Evolutionary conservation across 73 alveolate genomes (phyloP), one percentile per base, ranked within the genome.

Genomic region (Paramecium bursaria): DNA sequence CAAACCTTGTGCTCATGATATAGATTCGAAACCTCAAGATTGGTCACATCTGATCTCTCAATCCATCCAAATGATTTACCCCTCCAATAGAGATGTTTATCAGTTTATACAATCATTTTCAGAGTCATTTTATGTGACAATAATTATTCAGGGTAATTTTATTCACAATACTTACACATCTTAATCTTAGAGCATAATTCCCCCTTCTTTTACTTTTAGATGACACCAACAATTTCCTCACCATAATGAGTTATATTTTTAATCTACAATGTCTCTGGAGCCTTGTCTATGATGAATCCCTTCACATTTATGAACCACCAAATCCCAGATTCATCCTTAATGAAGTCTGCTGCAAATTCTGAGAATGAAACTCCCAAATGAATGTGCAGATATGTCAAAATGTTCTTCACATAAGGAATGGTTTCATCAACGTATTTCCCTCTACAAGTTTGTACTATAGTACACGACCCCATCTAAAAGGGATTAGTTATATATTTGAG

Each of bases 371-470:
- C 86, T 54, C 90, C 95, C 23, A 94, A 85, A 91, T 95, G 94
- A 15, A 89, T 75, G 73, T 95, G 96, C 19, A 95, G 80, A 73
- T 91, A 95, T 85, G 77, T 95, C 11, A 94, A 92, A 11, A 95
- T 87, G 85, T 95, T 95, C 77, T 92, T 91, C 86, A 95, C 93
- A 75, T 95, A 91, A 44, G 87, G 85, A 30, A 88, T 79, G 10
- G 97, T 91, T 55, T 95, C 99, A 75, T 93, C 97, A 80, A 90
- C 90, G 50, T 92, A 90, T 85, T 91, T 91, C 30, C 99, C 99
- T 85, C 98, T 91, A 42, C 96, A 92, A 35, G 98, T 90, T 60
- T 86, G 90, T 61, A 95, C 95, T 23, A 95, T 91, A n/a, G 95
- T 91, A 77, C 97, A 95, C 17, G 96, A 85, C 29, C 74, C 50